Evolutionary conservation across 1,284 basidiomycete species (phyloP), one percentile per base, ranked within the genome.

Genomic region (Bjerkandera adusta): DNA sequence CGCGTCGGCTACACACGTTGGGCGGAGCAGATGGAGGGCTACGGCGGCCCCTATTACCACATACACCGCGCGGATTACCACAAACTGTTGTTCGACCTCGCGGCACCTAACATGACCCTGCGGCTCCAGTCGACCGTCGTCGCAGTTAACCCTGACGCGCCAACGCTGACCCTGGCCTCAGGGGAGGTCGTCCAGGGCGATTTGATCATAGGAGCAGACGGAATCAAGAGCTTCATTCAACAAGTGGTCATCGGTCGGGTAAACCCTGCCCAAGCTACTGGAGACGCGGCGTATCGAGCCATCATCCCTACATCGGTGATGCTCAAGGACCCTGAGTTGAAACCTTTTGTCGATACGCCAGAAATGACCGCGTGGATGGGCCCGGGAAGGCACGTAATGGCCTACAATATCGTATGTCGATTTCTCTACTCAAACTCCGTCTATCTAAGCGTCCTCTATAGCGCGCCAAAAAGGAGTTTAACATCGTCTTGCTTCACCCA

Each of bases 1-100:
- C 60, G 66, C 7, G 65, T 76, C 21, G 73, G 70, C 4, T 69
- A 66, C 51, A 71, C 70, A n/a, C 59, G 60, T 16, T 72, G 70
- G 67, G 64, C 63, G 1, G 54, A 62, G 15, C 47, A 55, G 13
- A 70, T 73, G 59, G 59, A 63, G 3, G 62, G 67, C n/a, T 68
- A 69, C 53, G 71, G 69, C 41, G 63, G 70, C 35, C 73, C 74
- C 1, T 76, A 75, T 58, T 73, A 70, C 53, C 71, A 76, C 50
- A 63, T 73, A 40, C 69, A 85, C 70, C 77, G 83, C 45, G 77
- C 77, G 11, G 77, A 81, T 46, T 70, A 85, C 32, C 74, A 79
- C 52, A 61, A 68, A 7, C 63, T 80, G 13, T 64, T 85, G 11
- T 71, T 71, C 50, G 74, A 76, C 20, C 67, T 76, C 26, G 75